A percentile compares a stretch with the other conserved stretches of the same genome.
These are phyloP conservation scores for Mrakia hoshinonis DNA, from an alignment of 768 basidiomycete genomes.

Conservation along the genomic window DNA sequence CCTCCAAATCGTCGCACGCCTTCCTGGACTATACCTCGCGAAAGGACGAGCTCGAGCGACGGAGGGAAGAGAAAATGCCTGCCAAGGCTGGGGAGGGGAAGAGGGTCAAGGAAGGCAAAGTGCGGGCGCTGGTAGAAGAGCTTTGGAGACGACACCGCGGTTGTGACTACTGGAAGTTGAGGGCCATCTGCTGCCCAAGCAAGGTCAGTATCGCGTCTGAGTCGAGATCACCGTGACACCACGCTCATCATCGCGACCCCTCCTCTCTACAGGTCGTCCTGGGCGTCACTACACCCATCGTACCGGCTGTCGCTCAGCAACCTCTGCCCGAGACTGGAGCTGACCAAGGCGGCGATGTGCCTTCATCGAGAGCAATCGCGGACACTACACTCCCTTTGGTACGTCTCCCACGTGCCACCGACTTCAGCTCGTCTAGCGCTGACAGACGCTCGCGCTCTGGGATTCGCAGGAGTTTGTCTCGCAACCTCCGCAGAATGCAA, in stretches of 20 bases:
- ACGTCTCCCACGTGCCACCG: not conserved
- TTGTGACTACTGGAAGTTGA: conserved; percentile 58
- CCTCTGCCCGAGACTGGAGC: not conserved
- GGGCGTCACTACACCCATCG: not conserved
- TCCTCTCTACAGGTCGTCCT: not conserved
- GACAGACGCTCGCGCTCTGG: not conserved
- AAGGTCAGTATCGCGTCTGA: conserved; percentile 47
- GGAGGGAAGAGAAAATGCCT: conserved; percentile 31
- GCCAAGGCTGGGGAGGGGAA: conserved; percentile 59
- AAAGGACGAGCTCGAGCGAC: conserved; percentile 28
- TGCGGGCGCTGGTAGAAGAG: conserved; percentile 52
- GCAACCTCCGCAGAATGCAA: not conserved
- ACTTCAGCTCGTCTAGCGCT: too few relatives aligned
- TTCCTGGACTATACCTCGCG: conserved; percentile 46
- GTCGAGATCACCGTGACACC: too few relatives aligned
- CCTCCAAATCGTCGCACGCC: conserved; percentile 34
- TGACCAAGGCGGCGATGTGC: not conserved
- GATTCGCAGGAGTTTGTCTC: conserved; percentile 23
- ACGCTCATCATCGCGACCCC: not conserved
- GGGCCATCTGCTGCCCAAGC: conserved; percentile 62
- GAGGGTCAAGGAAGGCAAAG: conserved; percentile 43
- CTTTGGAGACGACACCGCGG: conserved; percentile 60
- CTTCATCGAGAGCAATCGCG: not conserved
- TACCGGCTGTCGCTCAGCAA: too few relatives aligned
- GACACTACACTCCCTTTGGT: not conserved